Evolutionary conservation across 1,284 basidiomycete species (phyloP), one percentile per base, ranked within the genome.

Genomic region (Malassezia globosa): DNA sequence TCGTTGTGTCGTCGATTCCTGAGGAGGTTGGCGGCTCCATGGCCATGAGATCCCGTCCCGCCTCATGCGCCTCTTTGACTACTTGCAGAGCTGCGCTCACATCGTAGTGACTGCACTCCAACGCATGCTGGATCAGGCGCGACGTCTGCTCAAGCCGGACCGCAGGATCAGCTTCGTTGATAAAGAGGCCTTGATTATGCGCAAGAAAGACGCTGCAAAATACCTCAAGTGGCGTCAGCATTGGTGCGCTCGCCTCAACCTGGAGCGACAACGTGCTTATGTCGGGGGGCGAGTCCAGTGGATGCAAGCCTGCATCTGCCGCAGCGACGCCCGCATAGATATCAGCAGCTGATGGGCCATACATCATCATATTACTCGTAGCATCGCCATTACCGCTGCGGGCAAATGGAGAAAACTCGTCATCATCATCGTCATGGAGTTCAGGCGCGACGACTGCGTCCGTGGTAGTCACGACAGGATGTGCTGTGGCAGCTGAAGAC

Each of bases 41-140:
- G 26, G 31, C 26, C 2, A 27, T n/a, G 14, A 37, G n/a, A 6
- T 43, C 37, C 29, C n/a, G 25, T 19, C 38, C 43, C 5, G 21
- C 25, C 6, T 16, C n/a, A 14, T 41, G 39, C 8, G 39, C 44
- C 3, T 88, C 84, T 26, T 92, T 79, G 24, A 95, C 78, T 80
- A 84, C 85, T 1, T 82, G 83, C 84, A 95, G 90, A 7, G 90
- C 83, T 31, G 80, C 79, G 63, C 95, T 88, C 67, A 96, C 92
- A 61, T 96, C 90, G 69, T 86, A 96, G 1, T 81, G 85, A 55
- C 86, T 83, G 43, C 79, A 78, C 24, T 82, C 81, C 5, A 95
- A 78, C 0, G 88, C 88, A 51, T 92, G 87, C 72, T 95, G 54
- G 27, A 56, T 43, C 29, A 26, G 23, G 18, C 41, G 40, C 25